These are phyloP conservation scores for Trypanosoma lewisi DNA, from an alignment of 208 protist genomes.

Conservation along the genomic window DNA sequence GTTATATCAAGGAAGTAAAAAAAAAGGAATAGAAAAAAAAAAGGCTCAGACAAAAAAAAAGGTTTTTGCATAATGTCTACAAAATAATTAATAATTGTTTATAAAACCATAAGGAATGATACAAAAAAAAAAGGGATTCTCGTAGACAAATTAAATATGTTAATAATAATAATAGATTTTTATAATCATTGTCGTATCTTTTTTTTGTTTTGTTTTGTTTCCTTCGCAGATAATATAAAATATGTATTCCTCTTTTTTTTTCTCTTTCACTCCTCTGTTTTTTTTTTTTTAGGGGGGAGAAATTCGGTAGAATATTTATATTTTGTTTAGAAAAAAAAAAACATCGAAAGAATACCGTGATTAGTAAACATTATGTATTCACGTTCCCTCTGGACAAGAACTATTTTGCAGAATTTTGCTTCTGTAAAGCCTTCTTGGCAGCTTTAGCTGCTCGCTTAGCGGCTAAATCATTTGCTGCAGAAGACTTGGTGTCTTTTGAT, in stretches of 20 bases:
- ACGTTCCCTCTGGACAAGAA: background rate
- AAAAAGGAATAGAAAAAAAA: conserved; percentile 26
- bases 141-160: background rate
- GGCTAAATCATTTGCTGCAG: conserved; percentile 77
- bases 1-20: conserved; percentile 12
- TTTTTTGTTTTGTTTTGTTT: no score
- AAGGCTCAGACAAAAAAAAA: conserved; percentile 6
- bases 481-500: conserved; percentile 52
- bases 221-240: no score
- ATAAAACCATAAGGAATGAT: no score
- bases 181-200: no score
- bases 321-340: background rate
- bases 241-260: no score
- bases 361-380: background rate
- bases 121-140: background rate
- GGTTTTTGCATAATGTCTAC: background rate
- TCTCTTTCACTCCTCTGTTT: no score
- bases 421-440: conserved; percentile 84
- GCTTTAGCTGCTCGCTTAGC: conserved; percentile 82
- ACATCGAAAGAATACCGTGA: background rate
- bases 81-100: background rate
- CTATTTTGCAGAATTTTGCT: conserved; percentile 45
- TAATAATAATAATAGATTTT: background rate
- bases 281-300: no score
- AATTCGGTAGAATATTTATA: background rate